These are phyloP conservation scores for Nemania sp. DNA, from an alignment of 2,329 filamentous ascomycete genomes.

Conservation along the genomic window DNA sequence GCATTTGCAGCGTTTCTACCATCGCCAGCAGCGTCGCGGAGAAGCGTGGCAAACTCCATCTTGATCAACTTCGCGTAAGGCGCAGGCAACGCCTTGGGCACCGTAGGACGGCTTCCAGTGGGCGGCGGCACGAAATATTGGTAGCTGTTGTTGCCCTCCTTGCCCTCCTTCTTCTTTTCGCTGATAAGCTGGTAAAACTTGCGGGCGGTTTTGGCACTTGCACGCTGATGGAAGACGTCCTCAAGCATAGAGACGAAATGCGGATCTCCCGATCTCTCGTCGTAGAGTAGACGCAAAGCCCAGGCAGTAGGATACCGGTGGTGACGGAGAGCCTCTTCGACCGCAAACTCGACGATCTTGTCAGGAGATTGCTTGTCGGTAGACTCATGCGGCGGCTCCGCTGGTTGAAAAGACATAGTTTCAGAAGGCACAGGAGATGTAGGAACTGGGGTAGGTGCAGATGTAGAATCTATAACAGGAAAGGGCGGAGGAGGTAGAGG, in stretches of 20 bases:
- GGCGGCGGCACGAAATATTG: constrained; percentile 58
- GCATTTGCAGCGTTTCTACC: no score
- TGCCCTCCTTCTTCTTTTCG: constrained; percentile 60
- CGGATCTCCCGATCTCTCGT: constrained; percentile 56
- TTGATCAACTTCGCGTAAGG: constrained; percentile 54
- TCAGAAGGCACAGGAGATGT: constrained; percentile 16
- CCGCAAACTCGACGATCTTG: constrained; percentile 59
- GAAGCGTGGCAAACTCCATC: constrained; percentile 42
- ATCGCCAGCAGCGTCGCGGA: constrained; percentile 18
- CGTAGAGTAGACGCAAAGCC: constrained; percentile 62
- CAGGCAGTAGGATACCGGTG: constrained; percentile 64
- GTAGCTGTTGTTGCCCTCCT: constrained; percentile 54
- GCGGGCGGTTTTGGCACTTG: constrained; percentile 54
- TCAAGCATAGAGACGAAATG: constrained; percentile 61
- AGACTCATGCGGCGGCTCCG: constrained; percentile 25
- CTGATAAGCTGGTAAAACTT: constrained; percentile 56
- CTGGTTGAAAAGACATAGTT: constrained; percentile 3
- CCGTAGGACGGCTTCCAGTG: constrained; percentile 47
- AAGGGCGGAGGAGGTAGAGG: no score
- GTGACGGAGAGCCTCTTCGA: constrained; percentile 60
- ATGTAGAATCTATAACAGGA: constrained; percentile 3
- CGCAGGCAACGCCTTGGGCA: constrained; percentile 51
- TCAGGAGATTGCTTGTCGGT: constrained; percentile 51
- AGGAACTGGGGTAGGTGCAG: constrained; percentile 12
- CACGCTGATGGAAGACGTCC: constrained; percentile 60